phyloP scores from a whole-genome alignment of 371 early-diverging fungal genomes.

The Syncephalastrum contaminatum region DNA sequence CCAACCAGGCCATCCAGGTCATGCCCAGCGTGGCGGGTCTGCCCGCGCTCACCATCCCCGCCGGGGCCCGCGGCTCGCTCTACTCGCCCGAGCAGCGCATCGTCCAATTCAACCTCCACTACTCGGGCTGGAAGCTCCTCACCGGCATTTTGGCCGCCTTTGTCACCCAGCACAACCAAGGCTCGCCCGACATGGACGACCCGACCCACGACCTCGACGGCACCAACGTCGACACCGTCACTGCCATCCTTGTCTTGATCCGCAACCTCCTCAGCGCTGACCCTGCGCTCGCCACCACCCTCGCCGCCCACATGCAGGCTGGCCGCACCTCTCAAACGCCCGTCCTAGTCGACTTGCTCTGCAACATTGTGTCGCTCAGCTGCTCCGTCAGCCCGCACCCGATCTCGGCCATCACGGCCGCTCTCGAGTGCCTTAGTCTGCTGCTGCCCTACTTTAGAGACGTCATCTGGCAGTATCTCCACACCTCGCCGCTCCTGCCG shows the following conservation, averaged over 20 bases:
- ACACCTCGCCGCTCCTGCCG: constrained; percentile 33
- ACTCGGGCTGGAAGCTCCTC: constrained; percentile 43
- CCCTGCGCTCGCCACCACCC: constrained; percentile 15
- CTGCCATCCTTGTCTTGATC: constrained; percentile 30
- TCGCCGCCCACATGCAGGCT: constrained; percentile 34
- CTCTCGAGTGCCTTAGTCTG: constrained; percentile 30
- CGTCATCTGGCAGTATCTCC: constrained; percentile 34
- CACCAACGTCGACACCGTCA: constrained; percentile 18
- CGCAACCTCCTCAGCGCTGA: constrained; percentile 19
- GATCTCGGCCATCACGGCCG: constrained; percentile 23
- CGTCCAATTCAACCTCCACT: constrained; percentile 20
- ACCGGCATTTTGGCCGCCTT: constrained; percentile 22
- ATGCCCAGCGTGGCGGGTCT: constrained; percentile 9
- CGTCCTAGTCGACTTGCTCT: constrained; percentile 29
- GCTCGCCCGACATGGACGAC: constrained; percentile 19
- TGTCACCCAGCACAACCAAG: constrained; percentile 2
- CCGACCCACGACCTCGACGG: constrained; percentile 17
- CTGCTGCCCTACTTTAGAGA: constrained; percentile 32
- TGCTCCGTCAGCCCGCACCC: constrained; percentile 14
- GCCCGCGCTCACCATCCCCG: constrained; percentile 16
- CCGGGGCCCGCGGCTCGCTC: constrained; percentile 19
- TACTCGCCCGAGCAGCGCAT: constrained; percentile 17
- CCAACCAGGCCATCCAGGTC: constrained; percentile 19
- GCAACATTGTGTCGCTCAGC: constrained; percentile 15
- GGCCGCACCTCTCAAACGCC: constrained; percentile 5